phyloP scores from a whole-genome alignment of 139 green algal species.

The Astrephomene gubernaculifera region DNA sequence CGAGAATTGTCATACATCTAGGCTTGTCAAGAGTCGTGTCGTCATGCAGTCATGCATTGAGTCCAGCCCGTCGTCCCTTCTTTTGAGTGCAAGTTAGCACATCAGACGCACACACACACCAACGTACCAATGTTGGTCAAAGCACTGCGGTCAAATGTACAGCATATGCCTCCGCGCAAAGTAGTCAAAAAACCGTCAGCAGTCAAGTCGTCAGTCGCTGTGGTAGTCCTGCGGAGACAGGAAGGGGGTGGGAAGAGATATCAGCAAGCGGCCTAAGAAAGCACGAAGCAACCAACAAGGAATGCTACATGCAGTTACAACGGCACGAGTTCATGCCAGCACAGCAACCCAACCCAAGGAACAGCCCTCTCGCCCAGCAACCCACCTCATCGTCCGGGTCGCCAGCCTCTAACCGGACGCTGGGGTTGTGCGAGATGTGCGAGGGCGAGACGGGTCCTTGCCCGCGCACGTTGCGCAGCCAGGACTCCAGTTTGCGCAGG shows the following conservation, averaged over 20 bases:
- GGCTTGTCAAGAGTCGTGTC: neutral
- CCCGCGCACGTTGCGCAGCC: slow-evolving; percentile 30
- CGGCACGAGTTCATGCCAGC: too few species aligned
- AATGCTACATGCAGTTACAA: too few species aligned
- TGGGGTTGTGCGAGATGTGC: slow-evolving; percentile 44
- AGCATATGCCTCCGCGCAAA: slow-evolving; percentile 7
- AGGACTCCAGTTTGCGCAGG: slow-evolving; percentile 37
- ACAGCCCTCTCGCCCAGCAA: neutral
- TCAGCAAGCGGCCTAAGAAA: too few species aligned
- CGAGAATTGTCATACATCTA: neutral
- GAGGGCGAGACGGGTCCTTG: slow-evolving; percentile 33
- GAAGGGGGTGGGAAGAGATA: too few species aligned
- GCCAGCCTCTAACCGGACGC: slow-evolving; percentile 34
- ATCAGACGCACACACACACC: too few species aligned
- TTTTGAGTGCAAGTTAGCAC: slow-evolving; percentile 27
- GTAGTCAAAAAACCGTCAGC: neutral
- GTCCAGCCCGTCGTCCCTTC: slow-evolving; percentile 5
- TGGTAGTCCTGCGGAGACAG: slow-evolving; percentile 27
- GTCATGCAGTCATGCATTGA: slow-evolving; percentile 16
- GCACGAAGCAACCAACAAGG: too few species aligned
- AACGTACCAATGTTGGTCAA: slow-evolving; percentile 1
- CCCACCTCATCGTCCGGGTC: slow-evolving; percentile 37
- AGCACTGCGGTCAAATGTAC: slow-evolving; percentile 10
- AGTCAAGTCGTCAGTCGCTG: slow-evolving; percentile 38
- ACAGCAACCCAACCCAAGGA: too few species aligned